Percentiles rank a stretch among this genome's conserved stretches.
Conservation (phyloP, 148 eudicot species). For the Cornus controversa region DNA sequence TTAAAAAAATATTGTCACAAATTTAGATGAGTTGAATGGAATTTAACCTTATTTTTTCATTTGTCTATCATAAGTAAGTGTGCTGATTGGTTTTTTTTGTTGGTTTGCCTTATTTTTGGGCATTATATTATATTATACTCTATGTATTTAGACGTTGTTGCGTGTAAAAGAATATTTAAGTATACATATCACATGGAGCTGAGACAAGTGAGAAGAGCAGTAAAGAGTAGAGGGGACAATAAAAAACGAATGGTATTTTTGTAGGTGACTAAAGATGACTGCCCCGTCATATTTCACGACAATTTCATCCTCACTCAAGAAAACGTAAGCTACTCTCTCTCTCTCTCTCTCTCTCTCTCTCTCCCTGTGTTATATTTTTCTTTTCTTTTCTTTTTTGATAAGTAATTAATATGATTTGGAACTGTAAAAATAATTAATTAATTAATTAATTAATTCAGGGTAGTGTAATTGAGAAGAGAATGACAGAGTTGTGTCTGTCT, state of each 20-base stretch:
- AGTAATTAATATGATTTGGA: not conserved
- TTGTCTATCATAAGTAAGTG: not conserved
- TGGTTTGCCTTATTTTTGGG: not conserved
- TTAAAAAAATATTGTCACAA: too few relatives aligned
- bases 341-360: not conserved
- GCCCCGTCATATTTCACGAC: constrained; percentile 89
- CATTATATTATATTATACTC: not conserved
- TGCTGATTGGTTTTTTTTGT: constrained; percentile 4
- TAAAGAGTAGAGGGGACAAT: too few relatives aligned
- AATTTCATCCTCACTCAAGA: constrained; percentile 67
- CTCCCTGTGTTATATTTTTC: too few relatives aligned
- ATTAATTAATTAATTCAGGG: too few relatives aligned
- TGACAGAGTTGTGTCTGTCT: constrained; percentile 58
- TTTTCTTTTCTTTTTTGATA: not conserved
- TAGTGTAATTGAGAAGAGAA: constrained; percentile 56
- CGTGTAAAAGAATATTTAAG: not conserved
- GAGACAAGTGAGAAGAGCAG: too few relatives aligned
- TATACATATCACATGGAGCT: too few relatives aligned
- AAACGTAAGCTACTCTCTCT: constrained; percentile 53
- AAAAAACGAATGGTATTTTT: constrained; percentile 28
- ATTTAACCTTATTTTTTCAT: too few relatives aligned
- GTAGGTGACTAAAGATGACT: constrained; percentile 85
- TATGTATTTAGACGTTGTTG: too few relatives aligned
- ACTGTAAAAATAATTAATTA: too few relatives aligned
- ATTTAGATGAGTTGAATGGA: too few relatives aligned